These are phyloP conservation scores for Evernia prunastri DNA, from an alignment of 495 filamentous ascomycete species.

Conservation along the genomic window DNA sequence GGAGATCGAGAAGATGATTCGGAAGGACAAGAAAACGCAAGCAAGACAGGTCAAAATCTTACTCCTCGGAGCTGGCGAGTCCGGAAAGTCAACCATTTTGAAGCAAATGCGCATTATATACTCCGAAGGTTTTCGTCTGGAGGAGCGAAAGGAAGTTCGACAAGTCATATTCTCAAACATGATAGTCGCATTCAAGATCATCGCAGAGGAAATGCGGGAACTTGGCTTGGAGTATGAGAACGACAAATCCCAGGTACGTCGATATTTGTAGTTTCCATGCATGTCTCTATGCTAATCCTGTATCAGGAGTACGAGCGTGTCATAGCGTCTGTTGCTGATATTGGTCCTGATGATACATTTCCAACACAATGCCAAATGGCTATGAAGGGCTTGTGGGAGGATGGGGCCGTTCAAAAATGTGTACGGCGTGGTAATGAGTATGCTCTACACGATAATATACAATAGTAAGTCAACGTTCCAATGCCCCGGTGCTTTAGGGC, in stretches of 20 bases:
- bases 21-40: slow-evolving; percentile 74
- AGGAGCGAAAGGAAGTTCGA: slow-evolving; percentile 86
- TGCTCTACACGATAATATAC: slow-evolving; percentile 88
- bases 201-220: slow-evolving; percentile 90
- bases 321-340: slow-evolving; percentile 47
- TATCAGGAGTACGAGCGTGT: slow-evolving; percentile 23
- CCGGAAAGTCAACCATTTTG: slow-evolving; percentile 94
- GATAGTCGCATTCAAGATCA: slow-evolving; percentile 78
- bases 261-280: background rate
- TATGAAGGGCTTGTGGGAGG: slow-evolving; percentile 78
- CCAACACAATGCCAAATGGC: slow-evolving; percentile 64
- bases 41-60: slow-evolving; percentile 76
- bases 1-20: slow-evolving; percentile 71
- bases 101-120: slow-evolving; percentile 99
- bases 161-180: slow-evolving; percentile 93
- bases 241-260: slow-evolving; percentile 68
- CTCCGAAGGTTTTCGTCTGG: slow-evolving; percentile 82
- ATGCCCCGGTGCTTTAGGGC: slow-evolving; percentile 6
- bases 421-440: slow-evolving; percentile 92
- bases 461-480: slow-evolving; percentile 62
- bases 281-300: slow-evolving; percentile 5
- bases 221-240: slow-evolving; percentile 70
- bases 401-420: slow-evolving; percentile 74
- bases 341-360: slow-evolving; percentile 67
- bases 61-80: slow-evolving; percentile 88